Evolutionary conservation across 192 early-diverging fungal genomes (phyloP).

Genomic region (Pecoramyces ruminantium): DNA sequence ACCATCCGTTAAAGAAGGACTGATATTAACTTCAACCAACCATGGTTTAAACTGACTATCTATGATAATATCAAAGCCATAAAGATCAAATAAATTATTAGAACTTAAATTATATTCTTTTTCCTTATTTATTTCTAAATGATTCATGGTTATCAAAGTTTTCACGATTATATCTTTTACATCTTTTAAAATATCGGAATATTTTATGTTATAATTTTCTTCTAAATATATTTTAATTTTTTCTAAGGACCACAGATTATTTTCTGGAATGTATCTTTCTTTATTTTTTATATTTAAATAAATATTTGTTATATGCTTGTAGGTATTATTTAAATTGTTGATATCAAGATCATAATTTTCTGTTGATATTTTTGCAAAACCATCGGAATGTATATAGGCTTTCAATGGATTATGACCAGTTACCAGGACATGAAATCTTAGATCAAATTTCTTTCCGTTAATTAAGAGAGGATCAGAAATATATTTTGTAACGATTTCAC

Average conservation of each 20-base stretch:
- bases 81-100: conserved; percentile 7
- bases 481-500: conserved; percentile 5
- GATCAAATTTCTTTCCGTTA: conserved; percentile 20
- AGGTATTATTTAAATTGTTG: conserved; percentile 12
- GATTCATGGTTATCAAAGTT: conserved; percentile 16
- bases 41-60: conserved; percentile 6
- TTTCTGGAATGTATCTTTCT: not conserved
- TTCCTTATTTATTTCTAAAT: not conserved
- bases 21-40: conserved; percentile 9
- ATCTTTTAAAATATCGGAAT: conserved; percentile 6
- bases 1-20: too few species aligned
- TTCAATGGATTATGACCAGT: conserved; percentile 23
- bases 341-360: conserved; percentile 10
- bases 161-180: conserved; percentile 18
- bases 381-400: conserved; percentile 15
- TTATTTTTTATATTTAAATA: conserved; percentile 14
- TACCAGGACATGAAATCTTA: conserved; percentile 21
- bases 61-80: conserved; percentile 11
- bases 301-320: conserved; percentile 29
- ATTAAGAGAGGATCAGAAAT: conserved; percentile 20
- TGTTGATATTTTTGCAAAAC: conserved; percentile 17
- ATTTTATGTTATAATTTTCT: conserved; percentile 7
- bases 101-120: not conserved
- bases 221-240: conserved; percentile 13
- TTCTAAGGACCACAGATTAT: conserved; percentile 9